Evolutionary conservation across 2,329 filamentous ascomycete species (phyloP).

Genomic region (Botrytis tulipae): DNA sequence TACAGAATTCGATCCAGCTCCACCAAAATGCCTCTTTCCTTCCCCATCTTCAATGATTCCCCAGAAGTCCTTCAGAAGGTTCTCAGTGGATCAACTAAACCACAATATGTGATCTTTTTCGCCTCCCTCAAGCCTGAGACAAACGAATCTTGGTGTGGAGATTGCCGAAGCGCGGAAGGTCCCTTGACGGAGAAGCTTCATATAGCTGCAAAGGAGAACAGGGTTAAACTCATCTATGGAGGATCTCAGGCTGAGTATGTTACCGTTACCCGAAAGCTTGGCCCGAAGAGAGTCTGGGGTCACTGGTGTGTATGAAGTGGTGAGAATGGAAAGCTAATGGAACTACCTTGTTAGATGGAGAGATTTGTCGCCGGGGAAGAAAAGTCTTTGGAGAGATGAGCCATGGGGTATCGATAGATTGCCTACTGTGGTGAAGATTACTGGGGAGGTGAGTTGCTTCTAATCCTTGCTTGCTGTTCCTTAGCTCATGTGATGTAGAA

Average conservation of each 20-base stretch:
- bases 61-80: not conserved
- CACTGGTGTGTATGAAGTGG: not conserved
- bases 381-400: conserved; percentile 8
- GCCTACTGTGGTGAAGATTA: conserved; percentile 9
- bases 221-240: conserved; percentile 10
- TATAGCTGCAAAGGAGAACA: not conserved
- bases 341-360: conserved; percentile 3
- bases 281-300: not conserved
- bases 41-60: not conserved
- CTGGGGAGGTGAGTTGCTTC: not conserved
- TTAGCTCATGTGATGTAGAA: conserved; percentile 6
- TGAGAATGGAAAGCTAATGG: not conserved
- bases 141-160: conserved; percentile 17
- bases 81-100: not conserved
- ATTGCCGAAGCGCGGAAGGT: not conserved
- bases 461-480: not conserved
- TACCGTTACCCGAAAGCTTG: no score
- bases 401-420: conserved; percentile 12
- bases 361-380: not conserved
- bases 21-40: conserved; percentile 2
- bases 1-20: not conserved
- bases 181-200: not conserved
- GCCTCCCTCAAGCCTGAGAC: conserved; percentile 1
- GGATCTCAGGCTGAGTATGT: conserved; percentile 9
- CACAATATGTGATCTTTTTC: conserved; percentile 15